Evolutionary conservation across 2,329 filamentous ascomycete genomes (phyloP).

Genomic region (Alternaria sp.): DNA sequence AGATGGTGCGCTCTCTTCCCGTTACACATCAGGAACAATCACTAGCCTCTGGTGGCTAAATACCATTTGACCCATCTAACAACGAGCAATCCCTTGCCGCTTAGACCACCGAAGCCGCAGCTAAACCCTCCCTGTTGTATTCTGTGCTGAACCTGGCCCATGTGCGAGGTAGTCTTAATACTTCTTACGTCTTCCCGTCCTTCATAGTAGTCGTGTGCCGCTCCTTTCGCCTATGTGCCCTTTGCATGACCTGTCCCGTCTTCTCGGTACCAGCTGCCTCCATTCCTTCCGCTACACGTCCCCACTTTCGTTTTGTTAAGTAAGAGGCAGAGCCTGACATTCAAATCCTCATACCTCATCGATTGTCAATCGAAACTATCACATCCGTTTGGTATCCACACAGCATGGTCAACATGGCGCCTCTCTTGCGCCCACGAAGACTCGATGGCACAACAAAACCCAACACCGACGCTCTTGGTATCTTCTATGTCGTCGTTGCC

Average conservation of each 20-base stretch:
- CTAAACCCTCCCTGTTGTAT: slow-evolving; percentile 38
- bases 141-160: slow-evolving; percentile 28
- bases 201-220: slow-evolving; percentile 31
- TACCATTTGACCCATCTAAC: slow-evolving; percentile 36
- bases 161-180: slow-evolving; percentile 32
- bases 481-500: slow-evolving; percentile 43
- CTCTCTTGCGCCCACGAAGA: slow-evolving; percentile 34
- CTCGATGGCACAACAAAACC: slow-evolving; percentile 40
- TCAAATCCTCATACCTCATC: slow-evolving; percentile 19
- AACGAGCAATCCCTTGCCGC: slow-evolving; percentile 45
- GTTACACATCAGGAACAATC: slow-evolving; percentile 42
- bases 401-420: slow-evolving; percentile 46
- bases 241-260: slow-evolving; percentile 34
- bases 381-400: slow-evolving; percentile 20
- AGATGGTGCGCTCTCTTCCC: slow-evolving; percentile 33
- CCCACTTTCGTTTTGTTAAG: slow-evolving; percentile 39
- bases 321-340: slow-evolving; percentile 36
- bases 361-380: slow-evolving; percentile 19
- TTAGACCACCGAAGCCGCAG: slow-evolving; percentile 24
- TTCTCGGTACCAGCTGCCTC: slow-evolving; percentile 31
- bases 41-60: slow-evolving; percentile 37
- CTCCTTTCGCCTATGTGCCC: slow-evolving; percentile 42
- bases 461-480: slow-evolving; percentile 45
- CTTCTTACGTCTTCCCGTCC: slow-evolving; percentile 30
- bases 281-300: slow-evolving; percentile 31